Evolutionary conservation across 148 eudicot genomes (phyloP).

Genomic region (Rhododendron vialii): DNA sequence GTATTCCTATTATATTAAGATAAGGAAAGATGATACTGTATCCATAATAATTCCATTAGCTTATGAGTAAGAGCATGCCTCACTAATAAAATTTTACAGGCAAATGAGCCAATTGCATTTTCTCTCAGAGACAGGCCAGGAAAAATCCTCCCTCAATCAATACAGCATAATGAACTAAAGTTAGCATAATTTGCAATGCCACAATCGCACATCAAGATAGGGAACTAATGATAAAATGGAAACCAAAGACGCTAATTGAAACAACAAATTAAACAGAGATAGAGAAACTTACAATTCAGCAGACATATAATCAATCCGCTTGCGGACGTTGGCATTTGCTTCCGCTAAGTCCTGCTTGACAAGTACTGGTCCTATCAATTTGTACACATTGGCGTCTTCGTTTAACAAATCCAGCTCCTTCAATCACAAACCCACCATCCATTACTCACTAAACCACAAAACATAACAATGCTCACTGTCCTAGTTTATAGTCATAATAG

Average conservation of each 20-base stretch:
- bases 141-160: background rate
- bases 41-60: background rate
- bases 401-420: slow-evolving; percentile 92
- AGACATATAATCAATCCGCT: slow-evolving; percentile 90
- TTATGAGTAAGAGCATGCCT: background rate
- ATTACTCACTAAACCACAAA: slow-evolving; percentile 10
- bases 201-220: background rate
- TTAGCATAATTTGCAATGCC: background rate
- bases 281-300: slow-evolving; percentile 75
- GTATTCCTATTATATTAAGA: background rate
- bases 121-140: background rate
- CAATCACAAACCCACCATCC: slow-evolving; percentile 19
- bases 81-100: background rate
- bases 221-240: background rate
- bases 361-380: slow-evolving; percentile 94
- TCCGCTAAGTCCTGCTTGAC: slow-evolving; percentile 99
- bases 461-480: background rate
- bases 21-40: background rate
- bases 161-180: background rate
- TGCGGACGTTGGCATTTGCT: slow-evolving; percentile 93
- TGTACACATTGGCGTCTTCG: slow-evolving; percentile 96
- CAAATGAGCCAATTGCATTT: background rate
- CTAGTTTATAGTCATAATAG: background rate
- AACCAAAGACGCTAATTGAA: background rate
- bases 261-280: background rate